Evolutionary conservation across 2,329 filamentous ascomycete genomes (phyloP), one percentile per base, ranked within the genome.

Genomic region (Didymella glomerata): DNA sequence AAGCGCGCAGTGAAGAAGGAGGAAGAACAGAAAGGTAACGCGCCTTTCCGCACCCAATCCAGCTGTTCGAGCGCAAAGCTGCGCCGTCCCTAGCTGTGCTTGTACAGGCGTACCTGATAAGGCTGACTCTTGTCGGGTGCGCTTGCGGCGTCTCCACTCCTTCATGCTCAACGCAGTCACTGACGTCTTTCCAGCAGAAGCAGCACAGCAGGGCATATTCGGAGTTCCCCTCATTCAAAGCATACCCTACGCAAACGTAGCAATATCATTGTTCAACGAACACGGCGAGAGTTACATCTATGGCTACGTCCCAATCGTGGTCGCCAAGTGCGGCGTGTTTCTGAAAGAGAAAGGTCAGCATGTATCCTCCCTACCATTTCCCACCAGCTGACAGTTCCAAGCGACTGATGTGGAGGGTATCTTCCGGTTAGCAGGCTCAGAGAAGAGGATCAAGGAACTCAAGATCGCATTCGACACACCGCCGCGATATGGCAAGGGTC

Each of bases 401-500:
- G 95, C 95, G 30, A 98, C 94, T 68, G 89, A 93, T 67, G 87
- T 98, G 10, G 94, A 98, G 78, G 95, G 95, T 38, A 99, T 99
- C 58, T 99, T 99, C 75, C 92, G 95, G 44, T 83, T 99, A 42
- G 96, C 91, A 75, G 95, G 95, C 49, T 98, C 95, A 34, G 94
- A 97, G 74, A 98, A 97, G 80, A 90, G 95, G 62, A 99, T 99
- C 81, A 99, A 98, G 77, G 95, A 98, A 77, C 86, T 99, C 28
- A 94, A 96, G 77, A 87, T 85, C 27, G 86, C 92, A 3, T 99
- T 99, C 78, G 92, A 98, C 78, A 96, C 94, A 0, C 95, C 95
- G 40, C 73, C 73, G 47, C 86, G 93, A 69, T 99, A 97, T 76
- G 95, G 95, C 54, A 99, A 99, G 79, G 95, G 95, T 16, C 84